Evolutionary conservation across 1,139 yeast species (phyloP).

Genomic region (Pneumocystis canis): DNA sequence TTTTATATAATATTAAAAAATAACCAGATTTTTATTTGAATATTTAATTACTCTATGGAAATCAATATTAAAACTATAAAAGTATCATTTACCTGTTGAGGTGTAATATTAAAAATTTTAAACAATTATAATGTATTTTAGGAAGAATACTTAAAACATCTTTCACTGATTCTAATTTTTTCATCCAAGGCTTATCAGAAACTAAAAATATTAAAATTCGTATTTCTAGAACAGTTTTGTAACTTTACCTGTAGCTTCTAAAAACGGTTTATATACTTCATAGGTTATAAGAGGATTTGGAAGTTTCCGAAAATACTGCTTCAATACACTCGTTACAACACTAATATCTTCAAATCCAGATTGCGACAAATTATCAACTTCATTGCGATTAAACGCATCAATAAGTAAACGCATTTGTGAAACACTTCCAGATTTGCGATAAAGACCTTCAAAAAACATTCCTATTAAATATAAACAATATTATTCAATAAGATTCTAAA

Average conservation of each 20-base stretch:
- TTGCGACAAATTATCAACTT: constrained; percentile 23
- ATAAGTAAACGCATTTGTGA: constrained; percentile 48
- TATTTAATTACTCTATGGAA: constrained; percentile 30
- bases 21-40: constrained; percentile 35
- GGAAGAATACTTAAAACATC: constrained; percentile 40
- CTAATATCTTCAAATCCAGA: constrained; percentile 55
- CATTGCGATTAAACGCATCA: constrained; percentile 27
- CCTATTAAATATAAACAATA: neutral
- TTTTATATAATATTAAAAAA: neutral
- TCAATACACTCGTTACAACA: constrained; percentile 74
- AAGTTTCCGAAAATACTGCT: constrained; percentile 68
- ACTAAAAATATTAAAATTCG: constrained; percentile 23
- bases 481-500: neutral
- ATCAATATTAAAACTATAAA: neutral
- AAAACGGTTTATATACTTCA: constrained; percentile 50
- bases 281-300: constrained; percentile 77
- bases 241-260: constrained; percentile 24
- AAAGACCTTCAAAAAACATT: constrained; percentile 65
- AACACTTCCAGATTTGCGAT: constrained; percentile 80
- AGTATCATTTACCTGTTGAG: neutral
- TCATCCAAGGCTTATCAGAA: constrained; percentile 25
- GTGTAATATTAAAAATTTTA: constrained; percentile 1
- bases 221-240: neutral
- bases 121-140: constrained; percentile 44
- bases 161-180: constrained; percentile 25